These are phyloP conservation scores for Eimeria necatrix DNA, from an alignment of 169 alveolate genomes.

Conservation along the genomic window DNA sequence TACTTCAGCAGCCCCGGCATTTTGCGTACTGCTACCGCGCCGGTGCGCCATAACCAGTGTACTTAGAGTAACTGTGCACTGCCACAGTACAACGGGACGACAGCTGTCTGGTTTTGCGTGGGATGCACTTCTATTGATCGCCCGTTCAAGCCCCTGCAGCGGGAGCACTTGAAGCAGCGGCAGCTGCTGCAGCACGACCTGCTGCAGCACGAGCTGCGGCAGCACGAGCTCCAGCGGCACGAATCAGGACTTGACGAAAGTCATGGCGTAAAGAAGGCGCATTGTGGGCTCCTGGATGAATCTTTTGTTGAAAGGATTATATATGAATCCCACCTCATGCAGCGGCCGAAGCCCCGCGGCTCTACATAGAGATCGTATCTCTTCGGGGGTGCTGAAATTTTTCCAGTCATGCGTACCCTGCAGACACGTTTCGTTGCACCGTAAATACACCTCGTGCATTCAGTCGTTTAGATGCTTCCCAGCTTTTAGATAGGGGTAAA, in stretches of 20 bases:
- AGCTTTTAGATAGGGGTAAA: too few relatives aligned
- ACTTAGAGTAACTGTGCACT: too few relatives aligned
- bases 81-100: too few relatives aligned
- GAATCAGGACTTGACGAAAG: not conserved
- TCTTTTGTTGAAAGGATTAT: not conserved
- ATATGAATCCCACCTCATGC: not conserved
- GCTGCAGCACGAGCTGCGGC: conserved; percentile 1
- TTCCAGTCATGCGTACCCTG: conserved; percentile 31
- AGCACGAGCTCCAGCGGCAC: not conserved
- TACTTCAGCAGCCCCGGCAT: too few relatives aligned
- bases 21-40: too few relatives aligned
- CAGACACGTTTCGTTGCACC: not conserved
- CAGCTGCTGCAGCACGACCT: not conserved
- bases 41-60: too few relatives aligned
- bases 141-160: not conserved
- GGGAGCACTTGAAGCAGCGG: not conserved
- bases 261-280: not conserved
- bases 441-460: too few relatives aligned
- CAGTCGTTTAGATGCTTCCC: too few relatives aligned
- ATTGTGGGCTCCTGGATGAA: not conserved
- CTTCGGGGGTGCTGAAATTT: conserved; percentile 8
- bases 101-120: too few relatives aligned
- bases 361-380: not conserved
- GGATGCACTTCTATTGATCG: too few relatives aligned
- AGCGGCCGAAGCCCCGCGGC: conserved; percentile 5